Conservation (phyloP, 2,329 filamentous ascomycete species). For the Diaporthe sp. region DNA sequence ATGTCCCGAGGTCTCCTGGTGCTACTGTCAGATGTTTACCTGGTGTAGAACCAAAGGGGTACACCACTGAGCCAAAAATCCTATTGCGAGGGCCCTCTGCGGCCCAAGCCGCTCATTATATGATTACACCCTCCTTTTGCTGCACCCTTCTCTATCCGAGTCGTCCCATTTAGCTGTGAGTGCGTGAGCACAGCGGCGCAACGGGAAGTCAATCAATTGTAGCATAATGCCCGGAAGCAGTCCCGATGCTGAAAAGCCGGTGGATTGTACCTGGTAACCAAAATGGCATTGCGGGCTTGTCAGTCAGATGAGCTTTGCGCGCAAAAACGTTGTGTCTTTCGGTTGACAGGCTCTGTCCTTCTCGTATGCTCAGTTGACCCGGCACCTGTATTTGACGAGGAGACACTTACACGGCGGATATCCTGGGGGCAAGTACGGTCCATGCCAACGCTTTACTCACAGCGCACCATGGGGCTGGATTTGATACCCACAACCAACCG, state of each 20-base stretch:
- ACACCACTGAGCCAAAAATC: too few relatives aligned
- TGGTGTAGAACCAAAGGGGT: too few relatives aligned
- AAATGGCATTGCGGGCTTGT: background rate
- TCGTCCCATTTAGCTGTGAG: too few relatives aligned
- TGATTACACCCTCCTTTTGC: too few relatives aligned
- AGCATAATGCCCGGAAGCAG: background rate
- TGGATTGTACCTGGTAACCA: background rate
- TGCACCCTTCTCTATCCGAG: too few relatives aligned
- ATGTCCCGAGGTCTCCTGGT: background rate
- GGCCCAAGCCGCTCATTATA: too few relatives aligned
- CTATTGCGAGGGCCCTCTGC: too few relatives aligned
- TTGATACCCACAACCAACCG: background rate
- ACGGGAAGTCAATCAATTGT: background rate
- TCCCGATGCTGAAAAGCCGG: background rate
- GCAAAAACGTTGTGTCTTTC: too few relatives aligned
- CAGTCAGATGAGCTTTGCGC: background rate
- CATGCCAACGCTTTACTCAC: background rate
- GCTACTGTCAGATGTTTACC: background rate
- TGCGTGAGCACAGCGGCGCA: too few relatives aligned
- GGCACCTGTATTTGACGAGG: background rate
- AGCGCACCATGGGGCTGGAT: background rate
- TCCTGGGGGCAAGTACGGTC: background rate
- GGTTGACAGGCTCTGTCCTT: background rate
- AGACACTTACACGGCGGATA: too few relatives aligned
- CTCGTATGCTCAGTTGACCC: background rate